Evolutionary conservation across 1,284 basidiomycete species (phyloP).

Genomic region (Mycena citricolor): DNA sequence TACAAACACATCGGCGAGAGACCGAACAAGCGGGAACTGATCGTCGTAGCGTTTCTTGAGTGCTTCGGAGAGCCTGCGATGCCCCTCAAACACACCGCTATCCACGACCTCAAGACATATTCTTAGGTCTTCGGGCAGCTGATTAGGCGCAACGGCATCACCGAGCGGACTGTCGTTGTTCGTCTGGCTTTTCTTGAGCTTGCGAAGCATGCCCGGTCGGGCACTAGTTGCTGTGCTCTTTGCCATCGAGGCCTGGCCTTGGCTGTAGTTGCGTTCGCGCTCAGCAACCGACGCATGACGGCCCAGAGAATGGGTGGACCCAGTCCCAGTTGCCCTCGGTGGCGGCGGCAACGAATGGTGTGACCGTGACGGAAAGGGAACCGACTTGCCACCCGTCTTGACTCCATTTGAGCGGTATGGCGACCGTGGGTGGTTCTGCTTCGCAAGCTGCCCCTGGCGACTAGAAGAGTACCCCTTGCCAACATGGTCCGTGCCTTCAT

Average conservation of each 20-base stretch:
- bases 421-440: conserved; percentile 71
- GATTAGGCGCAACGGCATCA: conserved; percentile 64
- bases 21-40: conserved; percentile 88
- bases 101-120: conserved; percentile 85
- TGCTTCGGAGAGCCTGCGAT: conserved; percentile 78
- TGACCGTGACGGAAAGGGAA: conserved; percentile 76
- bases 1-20: conserved; percentile 90
- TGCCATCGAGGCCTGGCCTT: conserved; percentile 34
- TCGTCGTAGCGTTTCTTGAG: conserved; percentile 88
- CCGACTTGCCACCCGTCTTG: conserved; percentile 44
- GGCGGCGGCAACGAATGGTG: conserved; percentile 79
- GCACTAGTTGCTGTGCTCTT: conserved; percentile 37
- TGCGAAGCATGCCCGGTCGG: conserved; percentile 57
- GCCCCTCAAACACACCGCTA: conserved; percentile 82
- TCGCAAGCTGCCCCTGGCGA: conserved; percentile 43
- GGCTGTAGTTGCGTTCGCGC: conserved; percentile 51
- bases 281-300: conserved; percentile 57
- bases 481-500: conserved; percentile 55
- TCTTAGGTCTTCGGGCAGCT: conserved; percentile 82
- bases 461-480: conserved; percentile 48
- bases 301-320: conserved; percentile 68
- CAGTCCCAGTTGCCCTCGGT: conserved; percentile 50
- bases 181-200: conserved; percentile 63
- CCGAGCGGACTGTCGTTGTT: conserved; percentile 47
- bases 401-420: conserved; percentile 65